Conservation (phyloP, 2,329 filamentous ascomycete species). For the Ophiostoma australiae region DNA sequence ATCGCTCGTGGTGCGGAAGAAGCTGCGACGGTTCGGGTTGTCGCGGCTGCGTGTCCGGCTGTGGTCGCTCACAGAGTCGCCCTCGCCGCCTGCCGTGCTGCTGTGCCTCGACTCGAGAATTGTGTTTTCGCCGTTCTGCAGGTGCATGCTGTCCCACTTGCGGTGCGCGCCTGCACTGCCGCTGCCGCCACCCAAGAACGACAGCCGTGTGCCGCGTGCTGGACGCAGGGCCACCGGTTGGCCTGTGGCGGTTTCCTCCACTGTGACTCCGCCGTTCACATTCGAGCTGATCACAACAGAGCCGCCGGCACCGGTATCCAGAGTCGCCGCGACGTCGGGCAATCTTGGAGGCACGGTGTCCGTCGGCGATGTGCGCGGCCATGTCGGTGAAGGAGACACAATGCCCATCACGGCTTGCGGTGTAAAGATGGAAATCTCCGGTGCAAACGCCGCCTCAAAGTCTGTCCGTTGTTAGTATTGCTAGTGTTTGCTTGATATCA, state of each 20-base stretch:
- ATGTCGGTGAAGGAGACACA: slow-evolving; percentile 41
- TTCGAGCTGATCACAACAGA: slow-evolving; percentile 19
- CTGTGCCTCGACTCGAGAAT: slow-evolving; percentile 21
- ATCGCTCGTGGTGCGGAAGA: slow-evolving; percentile 37
- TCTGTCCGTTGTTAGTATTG: slow-evolving; percentile 37
- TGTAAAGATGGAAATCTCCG: slow-evolving; percentile 60
- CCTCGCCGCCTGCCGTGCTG: slow-evolving; percentile 29
- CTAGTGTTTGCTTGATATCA: background rate
- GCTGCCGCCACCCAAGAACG: slow-evolving; percentile 50
- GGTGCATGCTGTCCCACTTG: slow-evolving; percentile 25
- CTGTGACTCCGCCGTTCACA: background rate
- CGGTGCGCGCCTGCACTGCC: slow-evolving; percentile 29
- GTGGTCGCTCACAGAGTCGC: slow-evolving; percentile 32
- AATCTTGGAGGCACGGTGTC: slow-evolving; percentile 32
- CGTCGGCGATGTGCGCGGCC: slow-evolving; percentile 46
- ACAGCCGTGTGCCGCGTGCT: slow-evolving; percentile 50
- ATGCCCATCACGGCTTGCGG: slow-evolving; percentile 41
- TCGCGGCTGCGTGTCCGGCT: slow-evolving; percentile 32
- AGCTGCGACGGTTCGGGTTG: slow-evolving; percentile 37
- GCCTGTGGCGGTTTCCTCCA: slow-evolving; percentile 47
- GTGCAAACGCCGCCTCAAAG: slow-evolving; percentile 59
- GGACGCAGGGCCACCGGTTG: slow-evolving; percentile 49
- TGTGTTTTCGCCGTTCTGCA: slow-evolving; percentile 6
- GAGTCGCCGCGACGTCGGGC: slow-evolving; percentile 35
- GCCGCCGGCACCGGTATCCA: slow-evolving; percentile 32